phyloP scores from a whole-genome alignment of 1,284 basidiomycete species.

The Cutaneotrichosporon cutaneum region DNA sequence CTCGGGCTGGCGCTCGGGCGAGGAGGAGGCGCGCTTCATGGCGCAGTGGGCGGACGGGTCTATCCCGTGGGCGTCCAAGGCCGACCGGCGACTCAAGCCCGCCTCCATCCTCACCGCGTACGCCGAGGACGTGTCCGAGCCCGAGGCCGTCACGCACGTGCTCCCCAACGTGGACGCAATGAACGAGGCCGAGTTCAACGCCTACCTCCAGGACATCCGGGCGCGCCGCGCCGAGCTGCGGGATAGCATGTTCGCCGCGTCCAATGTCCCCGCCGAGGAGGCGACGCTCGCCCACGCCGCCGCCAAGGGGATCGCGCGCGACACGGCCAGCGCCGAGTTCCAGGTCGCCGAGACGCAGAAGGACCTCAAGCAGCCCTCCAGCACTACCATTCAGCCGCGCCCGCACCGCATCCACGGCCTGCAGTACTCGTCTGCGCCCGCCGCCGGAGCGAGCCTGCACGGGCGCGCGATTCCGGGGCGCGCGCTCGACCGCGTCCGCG shows the following conservation, averaged over 20 bases:
- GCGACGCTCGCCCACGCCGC: slow-evolving; percentile 21
- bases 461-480: slow-evolving; percentile 23
- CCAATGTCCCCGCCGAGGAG: slow-evolving; percentile 9
- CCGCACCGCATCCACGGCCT: slow-evolving; percentile 44
- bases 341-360: slow-evolving; percentile 27
- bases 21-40: slow-evolving; percentile 50
- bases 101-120: slow-evolving; percentile 5
- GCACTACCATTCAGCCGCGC: slow-evolving; percentile 27
- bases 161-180: slow-evolving; percentile 49
- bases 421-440: slow-evolving; percentile 35
- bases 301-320: slow-evolving; percentile 2
- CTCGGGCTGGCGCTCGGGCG: slow-evolving; percentile 45
- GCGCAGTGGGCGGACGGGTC: slow-evolving; percentile 45
- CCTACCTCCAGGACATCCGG: slow-evolving; percentile 40
- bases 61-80: slow-evolving; percentile 33
- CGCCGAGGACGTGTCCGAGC: slow-evolving; percentile 8
- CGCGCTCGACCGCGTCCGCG: slow-evolving; percentile 24
- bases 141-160: slow-evolving; percentile 10
- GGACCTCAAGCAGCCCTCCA: slow-evolving; percentile 18
- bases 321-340: slow-evolving; percentile 28
- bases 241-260: slow-evolving; percentile 2
- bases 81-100: slow-evolving; percentile 2
- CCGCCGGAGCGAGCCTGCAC: slow-evolving; percentile 16
- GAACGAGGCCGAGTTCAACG: slow-evolving; percentile 41
- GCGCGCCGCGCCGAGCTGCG: slow-evolving; percentile 27